phyloP scores from a whole-genome alignment of 352 stramenopile genomes.

The Pythium sp. region DNA sequence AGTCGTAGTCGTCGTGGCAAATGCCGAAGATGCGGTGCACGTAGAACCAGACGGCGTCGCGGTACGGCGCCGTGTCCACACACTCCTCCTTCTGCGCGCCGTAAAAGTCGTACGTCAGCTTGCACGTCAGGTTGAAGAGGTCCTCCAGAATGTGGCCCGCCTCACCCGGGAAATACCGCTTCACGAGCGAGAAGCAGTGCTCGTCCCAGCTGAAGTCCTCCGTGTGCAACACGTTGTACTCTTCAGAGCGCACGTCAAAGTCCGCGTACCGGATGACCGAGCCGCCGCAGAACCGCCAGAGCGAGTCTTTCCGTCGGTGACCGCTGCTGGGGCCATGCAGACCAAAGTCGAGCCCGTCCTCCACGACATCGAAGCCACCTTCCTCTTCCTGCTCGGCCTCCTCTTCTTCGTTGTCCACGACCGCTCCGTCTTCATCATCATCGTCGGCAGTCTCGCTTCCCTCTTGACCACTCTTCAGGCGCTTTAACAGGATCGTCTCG shows the following conservation, averaged over 20 bases:
- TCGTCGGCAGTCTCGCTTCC: slow-evolving; percentile 63
- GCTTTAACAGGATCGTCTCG: slow-evolving; percentile 64
- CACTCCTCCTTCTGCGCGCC: slow-evolving; percentile 50
- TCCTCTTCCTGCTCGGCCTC: slow-evolving; percentile 26
- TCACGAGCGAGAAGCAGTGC: slow-evolving; percentile 85
- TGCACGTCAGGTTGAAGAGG: slow-evolving; percentile 83
- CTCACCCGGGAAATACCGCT: slow-evolving; percentile 79
- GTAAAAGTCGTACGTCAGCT: slow-evolving; percentile 82
- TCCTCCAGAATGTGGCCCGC: slow-evolving; percentile 83
- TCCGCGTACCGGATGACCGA: slow-evolving; percentile 78
- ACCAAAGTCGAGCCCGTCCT: slow-evolving; percentile 47
- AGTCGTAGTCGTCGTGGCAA: slow-evolving; percentile 88
- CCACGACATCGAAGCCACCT: slow-evolving; percentile 51
- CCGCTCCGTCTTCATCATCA: slow-evolving; percentile 31
- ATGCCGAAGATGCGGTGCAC: slow-evolving; percentile 88
- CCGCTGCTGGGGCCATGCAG: slow-evolving; percentile 30
- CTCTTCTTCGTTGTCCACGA: slow-evolving; percentile 23
- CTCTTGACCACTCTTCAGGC: slow-evolving; percentile 58
- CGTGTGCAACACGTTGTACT: slow-evolving; percentile 83
- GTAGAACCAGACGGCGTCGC: slow-evolving; percentile 85
- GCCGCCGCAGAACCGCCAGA: slow-evolving; percentile 83
- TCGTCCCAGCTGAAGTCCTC: slow-evolving; percentile 90
- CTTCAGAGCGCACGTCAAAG: slow-evolving; percentile 80
- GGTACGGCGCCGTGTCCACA: slow-evolving; percentile 80
- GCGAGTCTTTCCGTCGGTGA: slow-evolving; percentile 50